phyloP scores from a whole-genome alignment of 257 asterid genomes.

The Nicotiana tomentosiformis region DNA sequence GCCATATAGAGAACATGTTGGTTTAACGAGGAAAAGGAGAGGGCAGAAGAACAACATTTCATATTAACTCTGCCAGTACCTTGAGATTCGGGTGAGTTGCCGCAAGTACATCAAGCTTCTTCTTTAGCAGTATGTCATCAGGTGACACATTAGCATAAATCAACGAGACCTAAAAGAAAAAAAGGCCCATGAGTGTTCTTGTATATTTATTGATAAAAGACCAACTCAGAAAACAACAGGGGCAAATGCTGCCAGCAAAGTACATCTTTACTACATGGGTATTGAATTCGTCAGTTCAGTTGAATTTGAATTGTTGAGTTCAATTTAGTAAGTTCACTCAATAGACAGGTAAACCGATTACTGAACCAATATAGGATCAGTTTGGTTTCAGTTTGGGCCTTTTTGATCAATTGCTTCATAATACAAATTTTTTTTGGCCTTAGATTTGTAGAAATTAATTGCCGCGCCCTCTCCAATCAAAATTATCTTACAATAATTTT shows the following conservation, averaged over 20 bases:
- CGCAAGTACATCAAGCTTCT: slow-evolving; percentile 83
- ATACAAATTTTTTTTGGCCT: background rate
- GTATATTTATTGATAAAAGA: background rate
- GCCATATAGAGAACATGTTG: background rate
- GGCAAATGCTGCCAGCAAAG: background rate
- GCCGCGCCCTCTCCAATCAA: background rate
- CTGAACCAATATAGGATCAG: background rate
- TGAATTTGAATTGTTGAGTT: background rate
- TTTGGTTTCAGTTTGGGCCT: background rate
- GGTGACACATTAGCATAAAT: slow-evolving; percentile 91
- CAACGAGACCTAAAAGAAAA: slow-evolving; percentile 61
- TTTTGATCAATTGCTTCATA: background rate
- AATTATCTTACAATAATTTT: background rate
- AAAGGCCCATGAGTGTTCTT: background rate
- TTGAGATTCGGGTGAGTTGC: slow-evolving; percentile 81
- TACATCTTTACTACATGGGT: background rate
- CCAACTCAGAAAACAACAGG: background rate
- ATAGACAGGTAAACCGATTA: background rate
- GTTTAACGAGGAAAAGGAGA: background rate
- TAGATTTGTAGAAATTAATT: slow-evolving; percentile 1
- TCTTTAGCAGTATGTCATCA: slow-evolving; percentile 92
- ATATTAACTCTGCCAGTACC: slow-evolving; percentile 33
- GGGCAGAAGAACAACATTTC: slow-evolving; percentile 1
- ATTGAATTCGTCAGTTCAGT: background rate
- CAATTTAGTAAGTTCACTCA: background rate